Conservation (phyloP, 495 filamentous ascomycete species). For the Peziza echinospora region DNA sequence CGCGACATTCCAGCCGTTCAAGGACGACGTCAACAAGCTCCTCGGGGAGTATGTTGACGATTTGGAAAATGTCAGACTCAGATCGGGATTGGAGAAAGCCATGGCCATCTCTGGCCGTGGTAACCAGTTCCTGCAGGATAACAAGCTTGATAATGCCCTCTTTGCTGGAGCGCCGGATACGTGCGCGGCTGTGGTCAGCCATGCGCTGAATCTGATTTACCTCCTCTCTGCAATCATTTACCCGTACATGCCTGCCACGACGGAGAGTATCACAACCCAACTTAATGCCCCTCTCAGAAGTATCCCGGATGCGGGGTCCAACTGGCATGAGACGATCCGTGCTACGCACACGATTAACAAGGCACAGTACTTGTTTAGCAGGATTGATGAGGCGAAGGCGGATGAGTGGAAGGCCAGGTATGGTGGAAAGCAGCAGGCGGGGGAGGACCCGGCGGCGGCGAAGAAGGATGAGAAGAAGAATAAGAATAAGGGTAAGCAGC, state of each 20-base stretch:
- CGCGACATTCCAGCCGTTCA: conserved; percentile 33
- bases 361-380: conserved; percentile 61
- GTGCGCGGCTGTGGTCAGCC: conserved; percentile 55
- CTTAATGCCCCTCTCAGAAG: conserved; percentile 38
- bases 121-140: conserved; percentile 63
- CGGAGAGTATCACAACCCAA: conserved; percentile 50
- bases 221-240: conserved; percentile 54
- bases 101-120: conserved; percentile 51
- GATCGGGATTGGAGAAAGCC: conserved; percentile 45
- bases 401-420: conserved; percentile 62
- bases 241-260: conserved; percentile 73
- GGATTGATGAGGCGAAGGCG: conserved; percentile 61
- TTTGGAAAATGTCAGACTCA: conserved; percentile 53
- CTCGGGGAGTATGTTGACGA: conserved; percentile 49
- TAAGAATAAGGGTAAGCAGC: conserved; percentile 13
- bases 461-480: background rate
- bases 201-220: conserved; percentile 60
- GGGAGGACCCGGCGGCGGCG: background rate
- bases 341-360: conserved; percentile 64
- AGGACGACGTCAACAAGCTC: conserved; percentile 36
- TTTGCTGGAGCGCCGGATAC: conserved; percentile 50
- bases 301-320: conserved; percentile 37
- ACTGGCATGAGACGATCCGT: conserved; percentile 40
- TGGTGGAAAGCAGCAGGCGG: conserved; percentile 39
- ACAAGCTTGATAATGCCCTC: conserved; percentile 61